A percentile compares a stretch with the other conserved stretches of the same genome.
Evolutionary conservation across 2,329 filamentous ascomycete species (phyloP).

Genomic region (Ceratocystis cubensis): DNA sequence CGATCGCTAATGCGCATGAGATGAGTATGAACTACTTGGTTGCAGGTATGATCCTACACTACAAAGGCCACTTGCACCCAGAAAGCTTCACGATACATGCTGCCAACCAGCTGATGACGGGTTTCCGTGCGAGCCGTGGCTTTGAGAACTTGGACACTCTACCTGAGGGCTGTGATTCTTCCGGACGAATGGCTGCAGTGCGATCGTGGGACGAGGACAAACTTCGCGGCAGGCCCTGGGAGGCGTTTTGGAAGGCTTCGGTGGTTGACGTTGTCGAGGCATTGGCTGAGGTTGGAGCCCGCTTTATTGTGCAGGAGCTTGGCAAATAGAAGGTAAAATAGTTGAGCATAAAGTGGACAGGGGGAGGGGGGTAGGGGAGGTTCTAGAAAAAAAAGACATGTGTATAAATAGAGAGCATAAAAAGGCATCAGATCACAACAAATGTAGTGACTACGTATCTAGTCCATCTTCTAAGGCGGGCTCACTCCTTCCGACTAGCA

Average conservation of each 20-base stretch:
- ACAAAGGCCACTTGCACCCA: constrained; percentile 33
- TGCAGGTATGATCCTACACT: constrained; percentile 17
- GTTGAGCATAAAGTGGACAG: neutral
- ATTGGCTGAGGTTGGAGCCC: constrained; percentile 36
- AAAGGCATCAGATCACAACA: neutral
- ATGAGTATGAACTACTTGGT: constrained; percentile 35
- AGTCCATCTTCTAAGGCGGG: neutral
- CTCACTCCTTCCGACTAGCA: neutral
- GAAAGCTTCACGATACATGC: constrained; percentile 23
- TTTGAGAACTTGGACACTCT: constrained; percentile 12
- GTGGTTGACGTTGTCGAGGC: constrained; percentile 37
- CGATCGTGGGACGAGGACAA: constrained; percentile 25
- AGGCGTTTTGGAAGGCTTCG: constrained; percentile 38
- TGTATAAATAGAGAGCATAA: neutral
- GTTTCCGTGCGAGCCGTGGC: constrained; percentile 30
- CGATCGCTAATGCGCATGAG: neutral
- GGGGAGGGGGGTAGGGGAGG: neutral
- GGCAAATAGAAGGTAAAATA: constrained; percentile 16
- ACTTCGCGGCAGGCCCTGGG: constrained; percentile 31
- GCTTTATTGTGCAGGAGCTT: constrained; percentile 34
- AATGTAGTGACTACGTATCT: neutral
- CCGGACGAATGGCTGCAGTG: too few relatives aligned
- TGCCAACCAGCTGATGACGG: constrained; percentile 37
- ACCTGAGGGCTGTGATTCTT: neutral
- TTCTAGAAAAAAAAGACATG: neutral